Evolutionary conservation across 2,329 filamentous ascomycete genomes (phyloP).

Genomic region (Ceratocystis harringtonii): DNA sequence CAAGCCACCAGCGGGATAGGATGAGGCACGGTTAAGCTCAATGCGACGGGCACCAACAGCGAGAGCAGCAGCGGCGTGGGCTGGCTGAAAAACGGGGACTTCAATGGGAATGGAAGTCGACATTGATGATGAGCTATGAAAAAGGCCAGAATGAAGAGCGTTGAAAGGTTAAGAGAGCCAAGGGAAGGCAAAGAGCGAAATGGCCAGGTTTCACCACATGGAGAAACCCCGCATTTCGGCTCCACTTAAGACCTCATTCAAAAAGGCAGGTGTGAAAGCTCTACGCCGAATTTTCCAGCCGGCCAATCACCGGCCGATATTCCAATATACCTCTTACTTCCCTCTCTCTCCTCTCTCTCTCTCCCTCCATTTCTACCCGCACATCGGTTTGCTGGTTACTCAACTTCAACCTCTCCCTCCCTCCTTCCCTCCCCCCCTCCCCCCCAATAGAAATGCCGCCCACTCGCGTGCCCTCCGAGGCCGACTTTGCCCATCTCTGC

Average conservation of each 20-base stretch:
- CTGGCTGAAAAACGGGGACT: conserved; percentile 38
- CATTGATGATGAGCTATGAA: conserved; percentile 11
- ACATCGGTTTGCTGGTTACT: too few relatives aligned
- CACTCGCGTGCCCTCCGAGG: conserved; percentile 34
- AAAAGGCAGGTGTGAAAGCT: not conserved
- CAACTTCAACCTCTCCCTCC: too few relatives aligned
- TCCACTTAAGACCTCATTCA: conserved; percentile 6
- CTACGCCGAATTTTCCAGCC: not conserved
- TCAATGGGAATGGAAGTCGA: conserved; percentile 28
- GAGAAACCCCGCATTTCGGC: not conserved
- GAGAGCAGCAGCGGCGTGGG: conserved; percentile 26
- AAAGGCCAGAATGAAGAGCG: not conserved
- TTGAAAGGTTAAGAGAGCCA: not conserved
- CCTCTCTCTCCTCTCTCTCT: too few relatives aligned
- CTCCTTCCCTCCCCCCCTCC: conserved; percentile 15
- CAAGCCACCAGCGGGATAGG: conserved; percentile 36
- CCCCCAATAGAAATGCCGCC: conserved; percentile 17
- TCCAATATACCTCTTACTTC: too few relatives aligned
- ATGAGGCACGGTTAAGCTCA: conserved; percentile 38
- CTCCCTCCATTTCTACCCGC: not conserved
- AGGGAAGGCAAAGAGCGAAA: not conserved
- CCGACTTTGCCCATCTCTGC: conserved; percentile 34
- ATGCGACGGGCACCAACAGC: conserved; percentile 35
- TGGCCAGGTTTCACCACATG: not conserved
- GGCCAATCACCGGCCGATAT: not conserved